phyloP scores from a whole-genome alignment of 2,329 filamentous ascomycete species.

The Colletotrichum horii region DNA sequence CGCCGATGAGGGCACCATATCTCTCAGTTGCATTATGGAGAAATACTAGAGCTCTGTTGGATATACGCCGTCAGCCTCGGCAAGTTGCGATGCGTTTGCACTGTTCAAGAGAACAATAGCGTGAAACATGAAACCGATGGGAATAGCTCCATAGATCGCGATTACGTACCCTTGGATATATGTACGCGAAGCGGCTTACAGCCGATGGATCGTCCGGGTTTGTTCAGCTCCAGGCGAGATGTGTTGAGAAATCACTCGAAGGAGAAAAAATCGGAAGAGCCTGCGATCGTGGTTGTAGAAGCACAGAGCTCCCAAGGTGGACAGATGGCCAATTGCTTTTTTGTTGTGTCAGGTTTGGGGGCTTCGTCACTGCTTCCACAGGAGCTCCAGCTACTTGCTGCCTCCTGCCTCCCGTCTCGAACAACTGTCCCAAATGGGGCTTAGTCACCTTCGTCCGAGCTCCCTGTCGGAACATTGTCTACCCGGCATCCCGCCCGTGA shows the following conservation, averaged over 20 bases:
- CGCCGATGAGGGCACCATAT: conserved; percentile 52
- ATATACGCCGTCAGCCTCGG: not conserved
- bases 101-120: not conserved
- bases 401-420: not conserved
- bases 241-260: not conserved
- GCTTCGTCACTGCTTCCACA: not conserved
- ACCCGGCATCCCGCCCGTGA: not conserved
- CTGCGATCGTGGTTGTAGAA: not conserved
- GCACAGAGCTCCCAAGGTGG: not conserved
- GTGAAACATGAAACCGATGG: conserved; percentile 9
- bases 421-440: conserved; percentile 19
- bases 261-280: not conserved
- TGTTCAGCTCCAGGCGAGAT: not conserved
- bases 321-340: conserved; percentile 11
- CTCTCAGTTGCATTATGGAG: conserved; percentile 49
- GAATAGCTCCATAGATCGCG: conserved; percentile 10
- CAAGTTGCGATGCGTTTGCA: not conserved
- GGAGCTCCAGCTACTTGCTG: conserved; percentile 1
- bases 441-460: conserved; percentile 10
- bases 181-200: conserved; percentile 10
- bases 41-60: not conserved
- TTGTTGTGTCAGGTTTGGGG: not conserved
- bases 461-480: conserved; percentile 1
- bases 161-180: conserved; percentile 17
- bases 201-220: conserved; percentile 13